These are phyloP conservation scores for Dalbergia oliveri DNA, from an alignment of 306 rosid species.

Conservation along the genomic window DNA sequence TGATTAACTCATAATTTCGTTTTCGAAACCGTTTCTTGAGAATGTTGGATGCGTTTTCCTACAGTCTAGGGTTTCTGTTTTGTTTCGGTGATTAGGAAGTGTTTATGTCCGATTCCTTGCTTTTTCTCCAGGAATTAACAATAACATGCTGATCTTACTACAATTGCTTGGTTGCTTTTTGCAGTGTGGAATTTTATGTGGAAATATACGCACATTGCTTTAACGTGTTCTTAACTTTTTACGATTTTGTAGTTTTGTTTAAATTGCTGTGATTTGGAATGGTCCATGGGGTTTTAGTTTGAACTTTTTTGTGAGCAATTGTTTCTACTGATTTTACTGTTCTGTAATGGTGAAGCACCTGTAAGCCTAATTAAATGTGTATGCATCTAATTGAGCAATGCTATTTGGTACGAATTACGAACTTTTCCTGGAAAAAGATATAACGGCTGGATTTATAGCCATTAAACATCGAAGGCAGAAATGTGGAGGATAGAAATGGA, in stretches of 20 bases:
- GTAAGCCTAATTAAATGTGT: background rate
- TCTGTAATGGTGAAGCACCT: background rate
- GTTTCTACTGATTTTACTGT: constrained; percentile 17
- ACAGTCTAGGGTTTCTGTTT: constrained; percentile 46
- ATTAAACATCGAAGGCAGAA: background rate
- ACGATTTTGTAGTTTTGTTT: background rate
- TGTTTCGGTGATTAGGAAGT: constrained; percentile 25
- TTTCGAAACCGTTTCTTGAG: background rate
- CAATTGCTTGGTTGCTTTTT: constrained; percentile 17
- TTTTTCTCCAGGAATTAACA: constrained; percentile 39
- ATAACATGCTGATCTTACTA: background rate
- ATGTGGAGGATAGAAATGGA: background rate
- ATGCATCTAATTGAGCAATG: background rate
- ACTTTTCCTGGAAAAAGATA: too few relatives aligned
- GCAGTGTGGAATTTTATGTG: constrained; percentile 19
- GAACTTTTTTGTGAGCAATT: background rate
- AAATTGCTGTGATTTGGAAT: background rate
- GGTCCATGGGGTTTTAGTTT: background rate
- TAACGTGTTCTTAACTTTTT: background rate
- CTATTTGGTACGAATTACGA: background rate
- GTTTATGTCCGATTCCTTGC: background rate
- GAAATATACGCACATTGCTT: background rate
- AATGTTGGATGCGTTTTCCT: constrained; percentile 33
- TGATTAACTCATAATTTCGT: constrained; percentile 15
- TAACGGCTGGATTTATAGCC: background rate